Evolutionary conservation across 1,284 basidiomycete species (phyloP), one percentile per base, ranked within the genome.

Genomic region (Cutaneotrichosporon curvatum): DNA sequence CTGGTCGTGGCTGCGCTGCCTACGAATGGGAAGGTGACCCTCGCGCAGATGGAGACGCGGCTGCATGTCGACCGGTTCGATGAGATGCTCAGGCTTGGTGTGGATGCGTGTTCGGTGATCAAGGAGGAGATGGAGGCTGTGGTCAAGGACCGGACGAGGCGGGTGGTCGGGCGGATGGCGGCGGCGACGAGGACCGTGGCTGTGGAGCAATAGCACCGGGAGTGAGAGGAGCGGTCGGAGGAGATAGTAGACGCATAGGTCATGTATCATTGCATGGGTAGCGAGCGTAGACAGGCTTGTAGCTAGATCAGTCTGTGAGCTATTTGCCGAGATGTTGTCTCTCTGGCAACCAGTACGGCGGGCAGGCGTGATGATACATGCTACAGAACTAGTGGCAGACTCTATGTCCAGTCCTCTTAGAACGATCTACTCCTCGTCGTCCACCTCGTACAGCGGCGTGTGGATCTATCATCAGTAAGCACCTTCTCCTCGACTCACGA

Each of bases 1-100:
- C 72, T 94, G 21, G 90, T 88, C 0, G 81, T 96, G 38, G 94
- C 89, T 0, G 78, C 87, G 22, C 81, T 96, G 76, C 91, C 94
- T 1, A 79, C 82, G 48, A 83, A 83, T 6, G 79, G 81, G 4
- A 86, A 84, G 58, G 81, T 96, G 37, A 87, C 88, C 4, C 76
- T 97, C 19, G 84, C 91, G 51, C 85, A 84, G 51, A 85, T 96
- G 80, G 94, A 97, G 72, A 95, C 90, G 12, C 76, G 92, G n/a
- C 69, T 98, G 51, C 89, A 91, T 62, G 83, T 92, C 12, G 90
- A 94, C 61, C 78, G 88, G 36, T 94, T 97, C 61, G 85, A 87
- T 64, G 87, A 92, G 63, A 82, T 96, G 62, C 81, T 97, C 56
- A 73, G 75, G 53, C 69, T 94, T 36, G 89, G 84, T 1, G 78